Base-by-base conservation (phyloP, 768 basidiomycete species). In the Pleurotus citrinopileatus region DNA sequence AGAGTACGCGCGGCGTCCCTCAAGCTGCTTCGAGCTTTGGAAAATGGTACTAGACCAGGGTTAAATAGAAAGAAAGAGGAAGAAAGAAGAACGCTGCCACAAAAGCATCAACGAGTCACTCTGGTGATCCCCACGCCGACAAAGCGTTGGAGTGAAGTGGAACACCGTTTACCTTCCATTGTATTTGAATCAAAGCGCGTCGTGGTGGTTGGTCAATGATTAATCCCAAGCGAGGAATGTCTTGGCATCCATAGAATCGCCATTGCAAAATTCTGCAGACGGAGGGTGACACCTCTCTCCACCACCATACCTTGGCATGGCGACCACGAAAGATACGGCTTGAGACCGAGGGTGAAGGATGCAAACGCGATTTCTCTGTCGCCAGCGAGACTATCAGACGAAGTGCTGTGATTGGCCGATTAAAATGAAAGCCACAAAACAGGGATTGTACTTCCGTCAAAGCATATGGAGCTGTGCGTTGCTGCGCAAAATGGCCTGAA, bases 171-270 rank as follows among this genome's bases (percentile, higher is more conserved):
- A n/a, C n/a, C 15, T 47, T 37, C 48, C 48, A 51, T 51, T 51
- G 48, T 51, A 51, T 51, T 36, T 51, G 32, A 51, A 51, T 51
- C 32, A 51, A 51, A 51, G 48, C 48, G 7, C 48, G 48, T 37
- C 48, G 48, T 34, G 48, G 43, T 19, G 19, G 43, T n/a, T 27
- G 10, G 43, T 50, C 17, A 20, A 17, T 9, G 22, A 29, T 27
- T 26, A n/a, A 15, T 29, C 17, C 13, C 25, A 47, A 51, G 22
- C 28, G 34, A 32, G 12, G 9, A 32, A 36, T 13, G 29, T 51
- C 48, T 51, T 51, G 48, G 48, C 48, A 37, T 26, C 20, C 29
- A 51, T 38, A 51, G 32, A 34, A 51, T 51, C 34, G 48, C 34
- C 29, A 38, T 20, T 40, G 38, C 12, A 10, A 20, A n/a, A 51